Evolutionary conservation across 805 yeast species (phyloP), one percentile per base, ranked within the genome.

Genomic region (Gaillardinia entomophila): DNA sequence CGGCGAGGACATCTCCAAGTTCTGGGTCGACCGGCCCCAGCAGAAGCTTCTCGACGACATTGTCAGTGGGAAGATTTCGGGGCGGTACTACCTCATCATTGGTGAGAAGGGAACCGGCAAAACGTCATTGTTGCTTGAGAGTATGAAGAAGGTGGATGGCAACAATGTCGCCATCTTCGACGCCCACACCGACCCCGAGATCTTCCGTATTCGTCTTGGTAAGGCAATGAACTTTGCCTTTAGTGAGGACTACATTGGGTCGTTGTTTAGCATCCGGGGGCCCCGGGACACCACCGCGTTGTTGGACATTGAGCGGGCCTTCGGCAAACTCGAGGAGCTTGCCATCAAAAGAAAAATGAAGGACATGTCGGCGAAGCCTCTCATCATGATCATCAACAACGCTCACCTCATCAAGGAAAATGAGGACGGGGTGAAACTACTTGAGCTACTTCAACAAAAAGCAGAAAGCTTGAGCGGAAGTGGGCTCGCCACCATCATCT

Each of bases 101-200:
- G 95, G 95, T 19, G 95, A 84, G 51, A 84, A 85, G 51, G 95
- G 95, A 1, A 84, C 92, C 0, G 95, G 95, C 2, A 84, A 84
- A 50, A 79, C 88, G 1, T 79, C 90, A 1, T 69, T 86, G 63
- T 66, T 85, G 12, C 55, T 82, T 45, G 87, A 84, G 42, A 72
- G 87, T 2, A 74, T 85, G 66, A 71, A 76, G 37, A 73, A 78
- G 42, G 75, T 74, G 2, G 60, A 69, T 24, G 86, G 89, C 0
- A 55, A 59, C 31, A 75, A 79, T 45, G 84, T 86, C 31, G 74
- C 86, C 0, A 68, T 80, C 30, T 61, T 85, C 38, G 94, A 85
- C 49, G 92, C 92, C 1, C 92, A 84, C 46, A 80, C 89, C 0
- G 95, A 85, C 50, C 86, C 90, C 0, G 95, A 85, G 50, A 77